A percentile compares a stretch with the other conserved stretches of the same genome.
phyloP scores from a whole-genome alignment of 2,329 filamentous ascomycete genomes.

The Fusarium agapanthi region DNA sequence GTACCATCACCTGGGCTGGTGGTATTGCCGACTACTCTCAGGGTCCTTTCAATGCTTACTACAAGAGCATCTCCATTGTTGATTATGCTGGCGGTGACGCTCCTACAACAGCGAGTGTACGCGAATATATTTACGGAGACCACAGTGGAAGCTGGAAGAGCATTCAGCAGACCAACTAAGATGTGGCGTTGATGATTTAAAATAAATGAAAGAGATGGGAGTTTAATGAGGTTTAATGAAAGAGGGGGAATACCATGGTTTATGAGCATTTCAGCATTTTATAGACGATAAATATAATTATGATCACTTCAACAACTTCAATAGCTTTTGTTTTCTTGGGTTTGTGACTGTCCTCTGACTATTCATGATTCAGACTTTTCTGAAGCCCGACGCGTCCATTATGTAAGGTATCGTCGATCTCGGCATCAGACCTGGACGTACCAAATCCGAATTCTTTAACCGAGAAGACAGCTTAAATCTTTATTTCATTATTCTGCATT shows the following conservation, averaged over 20 bases:
- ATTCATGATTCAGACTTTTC: no score
- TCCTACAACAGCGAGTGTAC: constrained; percentile 46
- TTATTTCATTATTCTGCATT: no score
- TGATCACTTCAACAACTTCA: neutral
- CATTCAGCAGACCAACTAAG: constrained; percentile 46
- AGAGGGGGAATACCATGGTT: constrained; percentile 4
- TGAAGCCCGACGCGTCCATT: fast-evolving
- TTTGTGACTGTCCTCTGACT: no score
- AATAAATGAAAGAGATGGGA: neutral
- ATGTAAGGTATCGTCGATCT: no score
- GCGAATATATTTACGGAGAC: constrained; percentile 54
- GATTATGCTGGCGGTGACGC: constrained; percentile 54
- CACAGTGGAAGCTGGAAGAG: constrained; percentile 53
- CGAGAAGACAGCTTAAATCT: no score
- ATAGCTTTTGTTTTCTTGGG: fast-evolving
- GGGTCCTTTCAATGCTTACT: constrained; percentile 55
- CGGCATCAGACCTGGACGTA: no score
- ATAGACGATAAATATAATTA: constrained; percentile 12
- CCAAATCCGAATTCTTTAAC: no score
- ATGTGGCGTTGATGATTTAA: neutral
- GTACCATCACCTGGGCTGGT: constrained; percentile 76
- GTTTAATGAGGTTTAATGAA: constrained; percentile 21
- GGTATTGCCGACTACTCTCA: constrained; percentile 59
- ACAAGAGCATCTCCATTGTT: constrained; percentile 55
- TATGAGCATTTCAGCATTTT: neutral